Conservation (phyloP, 1,284 basidiomycete species). For the Agaricales sp. region DNA sequence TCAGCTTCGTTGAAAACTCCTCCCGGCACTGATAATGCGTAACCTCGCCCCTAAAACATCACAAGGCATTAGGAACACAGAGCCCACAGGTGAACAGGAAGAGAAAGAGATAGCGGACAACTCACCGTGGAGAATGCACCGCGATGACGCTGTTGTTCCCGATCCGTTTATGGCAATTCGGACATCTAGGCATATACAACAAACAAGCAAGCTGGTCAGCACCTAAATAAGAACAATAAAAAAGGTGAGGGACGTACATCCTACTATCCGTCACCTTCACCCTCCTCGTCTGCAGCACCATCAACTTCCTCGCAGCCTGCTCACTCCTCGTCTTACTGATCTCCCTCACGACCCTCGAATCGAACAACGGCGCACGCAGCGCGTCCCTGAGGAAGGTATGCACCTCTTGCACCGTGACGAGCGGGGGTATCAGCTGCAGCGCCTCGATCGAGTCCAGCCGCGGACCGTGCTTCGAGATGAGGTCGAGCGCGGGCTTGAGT, state of each 20-base stretch:
- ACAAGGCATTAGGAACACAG: constrained; percentile 4
- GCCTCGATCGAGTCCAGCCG: constrained; percentile 75
- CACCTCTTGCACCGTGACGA: constrained; percentile 76
- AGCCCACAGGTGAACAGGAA: constrained; percentile 7
- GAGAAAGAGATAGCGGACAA: constrained; percentile 7
- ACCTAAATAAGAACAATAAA: constrained; percentile 2
- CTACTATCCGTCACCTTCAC: constrained; percentile 90
- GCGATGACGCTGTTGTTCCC: constrained; percentile 87
- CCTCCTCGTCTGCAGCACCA: constrained; percentile 67
- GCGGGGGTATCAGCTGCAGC: constrained; percentile 78
- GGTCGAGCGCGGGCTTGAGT: constrained; percentile 69
- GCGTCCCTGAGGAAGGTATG: constrained; percentile 73
- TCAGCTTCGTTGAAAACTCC: constrained; percentile 54
- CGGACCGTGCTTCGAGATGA: constrained; percentile 78
- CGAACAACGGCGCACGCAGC: constrained; percentile 56
- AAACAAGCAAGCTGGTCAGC: constrained; percentile 6
- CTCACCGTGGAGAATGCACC: constrained; percentile 77
- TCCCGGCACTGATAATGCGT: constrained; percentile 93
- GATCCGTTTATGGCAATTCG: constrained; percentile 90
- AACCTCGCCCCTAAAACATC: constrained; percentile 66
- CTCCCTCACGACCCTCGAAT: constrained; percentile 56
- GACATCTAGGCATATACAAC: too few species aligned
- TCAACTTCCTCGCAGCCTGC: constrained; percentile 61
- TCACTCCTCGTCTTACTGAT: constrained; percentile 65
- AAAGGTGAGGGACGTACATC: constrained; percentile 46